Percentiles rank a stretch among this genome's conserved stretches.
Conservation (phyloP, 2,329 filamentous ascomycete species). For the Fusarium protoensiforme region DNA sequence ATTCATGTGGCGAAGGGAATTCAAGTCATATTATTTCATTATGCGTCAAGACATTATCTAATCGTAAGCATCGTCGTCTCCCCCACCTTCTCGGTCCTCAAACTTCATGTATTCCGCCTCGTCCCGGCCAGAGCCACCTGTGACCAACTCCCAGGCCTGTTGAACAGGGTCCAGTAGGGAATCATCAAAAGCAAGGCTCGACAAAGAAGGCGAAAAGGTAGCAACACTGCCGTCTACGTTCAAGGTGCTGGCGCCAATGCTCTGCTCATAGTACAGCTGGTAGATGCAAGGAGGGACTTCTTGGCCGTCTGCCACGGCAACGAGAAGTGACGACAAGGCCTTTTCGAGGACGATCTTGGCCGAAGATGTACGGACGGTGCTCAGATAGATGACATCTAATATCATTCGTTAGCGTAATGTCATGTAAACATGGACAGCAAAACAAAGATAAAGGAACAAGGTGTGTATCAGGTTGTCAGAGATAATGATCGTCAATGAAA, state of each 20-base stretch:
- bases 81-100: conserved; percentile 74
- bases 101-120: conserved; percentile 77
- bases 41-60: conserved; percentile 22
- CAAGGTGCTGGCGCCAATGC: conserved; percentile 41
- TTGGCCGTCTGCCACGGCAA: conserved; percentile 43
- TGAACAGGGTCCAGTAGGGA: conserved; percentile 72
- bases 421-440: conserved; percentile 7
- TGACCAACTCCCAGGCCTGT: conserved; percentile 74
- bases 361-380: conserved; percentile 48
- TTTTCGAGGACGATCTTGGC: conserved; percentile 52
- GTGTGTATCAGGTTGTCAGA: conserved; percentile 88
- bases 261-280: conserved; percentile 67
- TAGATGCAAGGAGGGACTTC: conserved; percentile 55
- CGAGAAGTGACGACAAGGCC: conserved; percentile 57
- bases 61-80: conserved; percentile 68
- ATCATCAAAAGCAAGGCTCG: conserved; percentile 82
- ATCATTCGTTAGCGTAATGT: conserved; percentile 46
- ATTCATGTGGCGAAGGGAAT: background rate
- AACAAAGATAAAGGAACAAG: conserved; percentile 18
- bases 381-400: conserved; percentile 50
- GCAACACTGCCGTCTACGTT: conserved; percentile 57
- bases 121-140: conserved; percentile 60
- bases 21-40: conserved; percentile 1
- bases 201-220: conserved; percentile 66
- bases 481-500: conserved; percentile 83